Percentiles rank a stretch among this genome's conserved stretches.
These are phyloP conservation scores for Cicer cuneatum DNA, from an alignment of 306 rosid species.

Conservation along the genomic window DNA sequence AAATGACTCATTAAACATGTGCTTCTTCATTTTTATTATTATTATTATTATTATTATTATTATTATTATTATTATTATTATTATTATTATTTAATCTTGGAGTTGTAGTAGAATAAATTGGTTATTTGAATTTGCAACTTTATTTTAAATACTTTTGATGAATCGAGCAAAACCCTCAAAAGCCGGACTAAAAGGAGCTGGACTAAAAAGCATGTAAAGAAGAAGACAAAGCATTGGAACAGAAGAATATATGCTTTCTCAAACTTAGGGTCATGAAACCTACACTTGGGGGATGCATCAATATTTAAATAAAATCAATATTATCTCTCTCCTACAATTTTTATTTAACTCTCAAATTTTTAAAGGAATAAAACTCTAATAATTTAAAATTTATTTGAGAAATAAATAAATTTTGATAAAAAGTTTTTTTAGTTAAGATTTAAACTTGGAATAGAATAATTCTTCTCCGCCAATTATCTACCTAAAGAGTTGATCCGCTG, in stretches of 20 bases:
- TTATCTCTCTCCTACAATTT: no score
- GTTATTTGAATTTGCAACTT: background rate
- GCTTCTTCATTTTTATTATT: background rate
- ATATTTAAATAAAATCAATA: no score
- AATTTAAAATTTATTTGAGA: no score
- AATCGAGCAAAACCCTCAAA: constrained; percentile 58
- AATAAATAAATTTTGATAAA: no score
- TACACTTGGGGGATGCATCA: constrained; percentile 39
- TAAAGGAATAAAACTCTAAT: no score
- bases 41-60: constrained; percentile 25
- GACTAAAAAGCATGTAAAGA: constrained; percentile 54
- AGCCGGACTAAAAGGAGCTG: constrained; percentile 63
- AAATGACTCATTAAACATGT: constrained; percentile 19
- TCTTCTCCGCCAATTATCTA: no score
- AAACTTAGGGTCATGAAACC: constrained; percentile 59
- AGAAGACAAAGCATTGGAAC: constrained; percentile 65
- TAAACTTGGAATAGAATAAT: no score
- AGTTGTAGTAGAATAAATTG: background rate
- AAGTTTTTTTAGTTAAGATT: no score
- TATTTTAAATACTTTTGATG: constrained; percentile 34
- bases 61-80: constrained; percentile 24
- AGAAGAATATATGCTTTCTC: constrained; percentile 69
- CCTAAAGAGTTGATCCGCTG: no score
- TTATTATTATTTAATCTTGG: background rate
- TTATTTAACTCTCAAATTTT: no score